A percentile compares a stretch with the other conserved stretches of the same genome.
These are phyloP conservation scores for Panus rudis DNA, from an alignment of 768 basidiomycete species.

Conservation along the genomic window DNA sequence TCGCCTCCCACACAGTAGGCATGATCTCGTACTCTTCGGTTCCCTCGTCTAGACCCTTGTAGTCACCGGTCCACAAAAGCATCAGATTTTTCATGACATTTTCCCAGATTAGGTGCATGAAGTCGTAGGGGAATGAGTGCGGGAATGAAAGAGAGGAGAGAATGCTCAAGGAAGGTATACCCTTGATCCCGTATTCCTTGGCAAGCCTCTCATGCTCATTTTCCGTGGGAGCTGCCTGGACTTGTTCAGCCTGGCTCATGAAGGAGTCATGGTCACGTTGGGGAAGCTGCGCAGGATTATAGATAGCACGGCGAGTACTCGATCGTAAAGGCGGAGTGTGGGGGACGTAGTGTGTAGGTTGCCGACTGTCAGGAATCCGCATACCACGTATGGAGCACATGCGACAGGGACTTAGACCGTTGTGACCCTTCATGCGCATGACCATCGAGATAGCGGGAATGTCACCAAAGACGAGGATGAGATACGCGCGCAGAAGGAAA, in stretches of 20 bases:
- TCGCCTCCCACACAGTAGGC: constrained; percentile 32
- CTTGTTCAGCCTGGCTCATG: constrained; percentile 7
- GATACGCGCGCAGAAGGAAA: constrained; percentile 19
- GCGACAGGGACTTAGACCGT: constrained; percentile 18
- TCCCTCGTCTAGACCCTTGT: constrained; percentile 31
- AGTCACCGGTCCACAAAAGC: constrained; percentile 31
- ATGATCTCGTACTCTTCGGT: constrained; percentile 23
- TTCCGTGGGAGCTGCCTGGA: constrained; percentile 6
- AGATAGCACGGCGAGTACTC: too few relatives aligned
- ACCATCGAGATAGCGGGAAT: constrained; percentile 22
- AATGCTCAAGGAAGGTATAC: constrained; percentile 22
- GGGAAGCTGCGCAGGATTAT: constrained; percentile 12
- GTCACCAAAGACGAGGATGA: constrained; percentile 20
- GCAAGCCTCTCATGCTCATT: constrained; percentile 9
- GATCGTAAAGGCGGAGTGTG: too few relatives aligned
- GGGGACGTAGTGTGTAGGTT: constrained; percentile 12
- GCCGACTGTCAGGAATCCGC: constrained; percentile 2
- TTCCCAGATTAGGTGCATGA: constrained; percentile 44
- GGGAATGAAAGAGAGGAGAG: constrained; percentile 32
- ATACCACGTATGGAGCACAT: constrained; percentile 20
- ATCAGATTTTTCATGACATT: constrained; percentile 37
- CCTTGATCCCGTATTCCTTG: constrained; percentile 16
- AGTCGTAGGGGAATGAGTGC: constrained; percentile 36
- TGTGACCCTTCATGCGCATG: constrained; percentile 24
- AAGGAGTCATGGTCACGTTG: constrained; percentile 13